Evolutionary conservation across 2,329 filamentous ascomycete species (phyloP).

Genomic region (Fusarium sulawesiense): DNA sequence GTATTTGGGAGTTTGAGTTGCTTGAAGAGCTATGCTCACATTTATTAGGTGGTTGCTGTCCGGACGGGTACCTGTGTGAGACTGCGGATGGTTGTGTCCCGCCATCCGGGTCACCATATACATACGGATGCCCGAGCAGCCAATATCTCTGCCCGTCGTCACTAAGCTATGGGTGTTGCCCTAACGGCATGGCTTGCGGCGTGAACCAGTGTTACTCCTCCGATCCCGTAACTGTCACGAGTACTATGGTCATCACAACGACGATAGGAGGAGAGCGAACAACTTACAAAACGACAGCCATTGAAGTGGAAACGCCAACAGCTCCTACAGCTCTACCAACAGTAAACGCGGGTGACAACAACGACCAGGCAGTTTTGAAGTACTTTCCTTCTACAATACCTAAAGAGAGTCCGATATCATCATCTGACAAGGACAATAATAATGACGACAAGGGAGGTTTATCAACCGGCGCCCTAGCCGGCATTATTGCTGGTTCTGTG

Average conservation of each 20-base stretch:
- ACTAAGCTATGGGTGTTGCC: constrained; percentile 65
- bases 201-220: constrained; percentile 61
- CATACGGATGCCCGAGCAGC: constrained; percentile 56
- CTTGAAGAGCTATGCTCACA: constrained; percentile 23
- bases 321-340: constrained; percentile 48
- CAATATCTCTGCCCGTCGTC: constrained; percentile 63
- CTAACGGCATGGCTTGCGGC: constrained; percentile 62
- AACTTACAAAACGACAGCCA: constrained; percentile 55
- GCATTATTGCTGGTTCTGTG: constrained; percentile 64
- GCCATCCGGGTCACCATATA: constrained; percentile 56
- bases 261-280: constrained; percentile 55
- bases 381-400: constrained; percentile 57
- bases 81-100: constrained; percentile 55
- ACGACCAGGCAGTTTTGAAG: constrained; percentile 54
- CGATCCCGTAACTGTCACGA: constrained; percentile 57
- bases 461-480: constrained; percentile 59
- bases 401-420: constrained; percentile 51
- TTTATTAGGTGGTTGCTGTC: constrained; percentile 58
- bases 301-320: constrained; percentile 55
- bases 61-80: constrained; percentile 59
- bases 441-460: constrained; percentile 50
- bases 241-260: constrained; percentile 59
- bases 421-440: constrained; percentile 38
- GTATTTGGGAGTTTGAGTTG: constrained; percentile 15
- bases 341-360: constrained; percentile 37